Percentiles rank a stretch among this genome's conserved stretches.
Evolutionary conservation across 2,329 filamentous ascomycete species (phyloP).

Genomic region (Aspergillus flavus): DNA sequence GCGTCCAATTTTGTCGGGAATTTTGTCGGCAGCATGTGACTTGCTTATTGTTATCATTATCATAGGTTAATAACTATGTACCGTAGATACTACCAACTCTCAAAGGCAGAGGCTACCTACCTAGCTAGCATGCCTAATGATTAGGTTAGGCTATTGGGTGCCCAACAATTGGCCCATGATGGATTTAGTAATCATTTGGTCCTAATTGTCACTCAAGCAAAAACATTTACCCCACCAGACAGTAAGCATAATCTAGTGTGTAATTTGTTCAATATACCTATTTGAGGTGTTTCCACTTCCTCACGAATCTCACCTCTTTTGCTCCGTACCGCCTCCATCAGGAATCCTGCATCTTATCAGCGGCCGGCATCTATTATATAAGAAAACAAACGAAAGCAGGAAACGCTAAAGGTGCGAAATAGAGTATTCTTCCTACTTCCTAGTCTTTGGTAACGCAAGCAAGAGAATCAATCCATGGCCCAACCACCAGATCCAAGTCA

Average conservation of each 20-base stretch:
- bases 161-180: not conserved
- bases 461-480: not conserved
- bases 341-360: not conserved
- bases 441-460: not conserved
- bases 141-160: not conserved
- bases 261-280: too few species aligned
- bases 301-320: not conserved
- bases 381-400: not conserved
- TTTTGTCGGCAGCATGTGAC: not conserved
- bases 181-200: not conserved
- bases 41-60: not conserved
- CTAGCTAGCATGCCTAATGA: not conserved
- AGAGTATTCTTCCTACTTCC: not conserved
- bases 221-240: not conserved
- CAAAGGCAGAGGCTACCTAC: not conserved
- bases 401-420: not conserved
- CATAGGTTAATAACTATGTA: not conserved
- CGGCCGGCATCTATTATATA: not conserved
- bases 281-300: not conserved
- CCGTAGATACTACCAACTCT: too few species aligned
- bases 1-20: not conserved
- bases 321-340: not conserved
- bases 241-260: not conserved
- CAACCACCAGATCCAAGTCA: not conserved
- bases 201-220: not conserved